Evolutionary conservation across 2,329 filamentous ascomycete genomes (phyloP), one percentile per base, ranked within the genome.

Genomic region (Bimuria novae-zelandiae): DNA sequence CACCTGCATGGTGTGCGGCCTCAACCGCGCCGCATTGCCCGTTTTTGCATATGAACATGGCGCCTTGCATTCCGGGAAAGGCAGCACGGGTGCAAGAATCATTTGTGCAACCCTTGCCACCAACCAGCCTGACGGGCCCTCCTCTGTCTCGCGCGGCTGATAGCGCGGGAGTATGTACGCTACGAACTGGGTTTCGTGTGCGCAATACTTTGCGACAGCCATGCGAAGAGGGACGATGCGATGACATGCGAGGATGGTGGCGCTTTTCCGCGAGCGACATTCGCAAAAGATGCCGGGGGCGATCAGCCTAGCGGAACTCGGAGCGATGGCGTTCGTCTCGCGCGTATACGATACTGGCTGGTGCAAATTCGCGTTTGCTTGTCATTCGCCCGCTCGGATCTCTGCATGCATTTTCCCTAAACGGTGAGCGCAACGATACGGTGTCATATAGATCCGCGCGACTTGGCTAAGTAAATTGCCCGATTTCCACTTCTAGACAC

Each of bases 121-220:
- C 32, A 27, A n/a, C 41, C 16, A 22, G 8, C 27, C 16, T 12
- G 12, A n/a, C 17, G 29, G 27, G 41, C 11, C 8, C 11, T 19
- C 17, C 22, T 30, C 25, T 21, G 41, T 33, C n/a, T 33, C 27
- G 41, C 11, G 41, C 27, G 41, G 41, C 41, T 44, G 27, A 33
- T 21, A n/a, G 41, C 41, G 27, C 17, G 17, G 41, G 27, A 36
- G 36, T 32, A 25, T 46, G 43, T 22, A 22, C 41, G 14, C 30
- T 35, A 30, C 41, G 25, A 30, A 21, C 12, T 21, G 25, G n/a
- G n/a, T n/a, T n/a, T 11, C 22, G 25, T 25, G 30, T 19, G 32
- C 43, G 43, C 43, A 46, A 36, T 27, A 35, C 27, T 36, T 46
- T 36, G 43, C 43, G 43, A 46, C 43, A 14, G 33, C 42, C 30